Conservation (phyloP, 805 yeast species). For the Blastobotrys terrestris region DNA sequence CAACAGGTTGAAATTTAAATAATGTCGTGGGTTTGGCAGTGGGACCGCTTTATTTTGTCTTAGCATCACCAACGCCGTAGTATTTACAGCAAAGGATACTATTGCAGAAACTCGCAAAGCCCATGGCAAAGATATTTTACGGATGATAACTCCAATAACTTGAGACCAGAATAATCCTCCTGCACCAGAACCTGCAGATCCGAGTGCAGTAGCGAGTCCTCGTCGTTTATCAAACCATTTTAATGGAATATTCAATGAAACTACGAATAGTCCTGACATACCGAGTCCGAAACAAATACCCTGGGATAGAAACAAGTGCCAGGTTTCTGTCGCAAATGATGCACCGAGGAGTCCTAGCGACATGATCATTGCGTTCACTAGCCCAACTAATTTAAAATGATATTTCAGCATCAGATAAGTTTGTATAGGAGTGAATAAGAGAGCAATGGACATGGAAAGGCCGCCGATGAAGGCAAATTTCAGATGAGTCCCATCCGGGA, state of each 20-base stretch:
- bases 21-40: background rate
- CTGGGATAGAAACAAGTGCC: background rate
- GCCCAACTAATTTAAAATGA: background rate
- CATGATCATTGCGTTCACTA: background rate
- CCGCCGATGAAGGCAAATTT: conserved; percentile 1
- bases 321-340: background rate
- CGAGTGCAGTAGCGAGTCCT: background rate
- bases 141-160: background rate
- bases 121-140: background rate
- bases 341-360: background rate
- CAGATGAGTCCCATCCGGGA: background rate
- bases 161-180: background rate
- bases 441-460: background rate
- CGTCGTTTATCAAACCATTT: background rate
- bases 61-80: background rate
- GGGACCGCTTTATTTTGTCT: background rate
- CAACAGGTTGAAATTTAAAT: background rate
- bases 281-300: background rate
- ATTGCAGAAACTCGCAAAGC: background rate
- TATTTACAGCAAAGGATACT: background rate
- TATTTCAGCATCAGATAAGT: background rate
- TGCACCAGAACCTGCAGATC: background rate
- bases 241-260: background rate
- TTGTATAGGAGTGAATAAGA: background rate
- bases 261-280: background rate